Percentiles rank a stretch among this genome's conserved stretches.
Evolutionary conservation across 805 yeast genomes (phyloP).

Genomic region (Zygosaccharomyces bailii): DNA sequence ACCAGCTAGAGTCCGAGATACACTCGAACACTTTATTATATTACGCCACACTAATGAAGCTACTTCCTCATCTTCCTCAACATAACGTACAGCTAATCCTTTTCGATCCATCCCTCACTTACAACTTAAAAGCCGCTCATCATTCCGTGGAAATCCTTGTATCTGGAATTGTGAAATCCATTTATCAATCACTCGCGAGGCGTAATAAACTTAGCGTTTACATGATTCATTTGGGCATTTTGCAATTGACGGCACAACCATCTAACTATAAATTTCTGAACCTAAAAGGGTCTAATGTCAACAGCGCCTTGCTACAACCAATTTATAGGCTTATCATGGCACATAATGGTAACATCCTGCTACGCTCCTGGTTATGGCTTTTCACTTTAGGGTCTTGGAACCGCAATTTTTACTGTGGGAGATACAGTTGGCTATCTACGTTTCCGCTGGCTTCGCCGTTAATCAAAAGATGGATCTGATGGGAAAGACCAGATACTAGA

Average conservation of each 20-base stretch:
- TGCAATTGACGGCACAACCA: constrained; percentile 33
- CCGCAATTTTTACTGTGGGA: constrained; percentile 22
- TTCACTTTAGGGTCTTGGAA: constrained; percentile 17
- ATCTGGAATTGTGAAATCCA: constrained; percentile 27
- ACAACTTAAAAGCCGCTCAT: constrained; percentile 23
- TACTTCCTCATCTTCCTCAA: constrained; percentile 23
- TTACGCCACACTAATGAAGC: constrained; percentile 22
- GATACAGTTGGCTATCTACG: constrained; percentile 19
- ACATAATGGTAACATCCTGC: constrained; percentile 22
- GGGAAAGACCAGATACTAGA: background rate
- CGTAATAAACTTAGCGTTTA: constrained; percentile 17
- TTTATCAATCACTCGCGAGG: constrained; percentile 19
- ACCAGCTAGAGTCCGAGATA: constrained; percentile 24
- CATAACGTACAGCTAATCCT: constrained; percentile 25
- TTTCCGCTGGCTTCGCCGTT: constrained; percentile 8
- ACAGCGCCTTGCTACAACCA: constrained; percentile 25
- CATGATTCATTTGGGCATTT: constrained; percentile 29
- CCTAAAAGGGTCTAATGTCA: constrained; percentile 26
- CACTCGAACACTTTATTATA: constrained; percentile 26
- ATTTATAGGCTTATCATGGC: constrained; percentile 28
- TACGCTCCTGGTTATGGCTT: constrained; percentile 13
- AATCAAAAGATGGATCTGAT: constrained; percentile 1
- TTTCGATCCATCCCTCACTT: constrained; percentile 32
- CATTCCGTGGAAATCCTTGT: constrained; percentile 31
- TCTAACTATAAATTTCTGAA: constrained; percentile 33